Evolutionary conservation across 495 filamentous ascomycete genomes (phyloP), one percentile per base, ranked within the genome.

Genomic region (Aspergillus carlsbadensis): DNA sequence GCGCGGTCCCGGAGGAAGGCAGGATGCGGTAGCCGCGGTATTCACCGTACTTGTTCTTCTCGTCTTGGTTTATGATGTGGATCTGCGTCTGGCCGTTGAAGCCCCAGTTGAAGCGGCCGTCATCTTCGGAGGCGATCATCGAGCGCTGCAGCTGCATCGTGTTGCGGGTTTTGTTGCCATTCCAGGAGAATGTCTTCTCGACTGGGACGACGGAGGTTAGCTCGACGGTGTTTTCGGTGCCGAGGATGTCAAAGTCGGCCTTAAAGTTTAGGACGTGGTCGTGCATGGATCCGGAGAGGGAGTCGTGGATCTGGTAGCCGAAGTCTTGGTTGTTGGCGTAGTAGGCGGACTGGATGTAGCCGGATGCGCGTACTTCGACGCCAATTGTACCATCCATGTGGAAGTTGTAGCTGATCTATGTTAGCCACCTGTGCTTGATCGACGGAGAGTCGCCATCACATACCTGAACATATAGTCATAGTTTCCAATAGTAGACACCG

Each of bases 251-350:
- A 20, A 84, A 69, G 62, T 84, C 82, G 40, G 71, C 74, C 65
- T 84, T 84, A 70, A 76, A 84, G 63, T 81, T 82, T 21, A 85
- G 65, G 6, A 84, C 79, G 55, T 86, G 83, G 59, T 82, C 80
- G 65, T 86, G 83, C 76, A 85, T 83, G 48, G 68, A 71, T n/a
- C 80, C 76, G 26, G 72, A 69, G 1, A 82, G 64, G 34, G 67
- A 66, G 45, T 84, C 78, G 53, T 82, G 75, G 57, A 83, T 80
- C 37, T 74, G 72, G 65, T 78, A 83, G n/a, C 82, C 80, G 58
- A 82, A 83, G 33, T 81, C 77, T 10, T 53, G 36, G 48, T 77
- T 78, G 44, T 76, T 66, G 18, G 74, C 72, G 51, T 67, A 81
- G 70, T 76, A 84, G 6, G 81, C 77, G 5, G 70, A 70, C 56